A percentile compares a stretch with the other conserved stretches of the same genome.
Evolutionary conservation across 1,139 yeast species (phyloP).

Genomic region (Arxiozyma bovina): DNA sequence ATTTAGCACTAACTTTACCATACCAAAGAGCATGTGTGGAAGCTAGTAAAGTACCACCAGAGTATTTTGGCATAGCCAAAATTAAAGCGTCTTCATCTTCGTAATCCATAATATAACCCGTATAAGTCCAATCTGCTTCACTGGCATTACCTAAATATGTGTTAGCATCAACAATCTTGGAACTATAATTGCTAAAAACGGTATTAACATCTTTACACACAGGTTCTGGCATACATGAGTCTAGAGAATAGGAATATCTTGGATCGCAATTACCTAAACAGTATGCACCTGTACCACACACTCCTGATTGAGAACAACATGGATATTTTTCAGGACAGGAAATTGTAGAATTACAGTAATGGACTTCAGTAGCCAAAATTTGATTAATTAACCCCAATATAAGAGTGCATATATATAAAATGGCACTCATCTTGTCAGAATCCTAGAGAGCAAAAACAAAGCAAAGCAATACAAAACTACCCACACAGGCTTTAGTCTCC

Average conservation of each 20-base stretch:
- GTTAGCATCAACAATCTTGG: slow-evolving; percentile 22
- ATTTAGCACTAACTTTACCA: slow-evolving; percentile 62
- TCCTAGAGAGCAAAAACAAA: background rate
- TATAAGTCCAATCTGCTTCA: slow-evolving; percentile 62
- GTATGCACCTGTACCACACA: slow-evolving; percentile 69
- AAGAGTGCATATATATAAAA: background rate
- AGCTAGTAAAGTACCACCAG: slow-evolving; percentile 77
- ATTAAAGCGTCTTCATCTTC: slow-evolving; percentile 45
- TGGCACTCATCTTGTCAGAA: background rate
- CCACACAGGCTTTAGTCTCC: background rate
- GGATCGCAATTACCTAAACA: slow-evolving; percentile 74
- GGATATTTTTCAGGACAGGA: slow-evolving; percentile 64
- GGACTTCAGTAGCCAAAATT: slow-evolving; percentile 9
- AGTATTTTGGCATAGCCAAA: slow-evolving; percentile 68
- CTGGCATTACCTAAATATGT: slow-evolving; percentile 64
- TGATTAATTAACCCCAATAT: background rate
- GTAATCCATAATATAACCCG: slow-evolving; percentile 53
- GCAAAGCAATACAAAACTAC: background rate
- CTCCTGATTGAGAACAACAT: slow-evolving; percentile 73
- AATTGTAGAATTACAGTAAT: slow-evolving; percentile 24
- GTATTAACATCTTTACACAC: slow-evolving; percentile 34
- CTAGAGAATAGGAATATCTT: slow-evolving; percentile 39
- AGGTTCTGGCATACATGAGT: slow-evolving; percentile 61
- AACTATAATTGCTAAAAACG: slow-evolving; percentile 34
- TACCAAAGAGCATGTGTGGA: slow-evolving; percentile 80